These are phyloP conservation scores for Gentiana straminea DNA, from an alignment of 257 asterid species.

Conservation along the genomic window DNA sequence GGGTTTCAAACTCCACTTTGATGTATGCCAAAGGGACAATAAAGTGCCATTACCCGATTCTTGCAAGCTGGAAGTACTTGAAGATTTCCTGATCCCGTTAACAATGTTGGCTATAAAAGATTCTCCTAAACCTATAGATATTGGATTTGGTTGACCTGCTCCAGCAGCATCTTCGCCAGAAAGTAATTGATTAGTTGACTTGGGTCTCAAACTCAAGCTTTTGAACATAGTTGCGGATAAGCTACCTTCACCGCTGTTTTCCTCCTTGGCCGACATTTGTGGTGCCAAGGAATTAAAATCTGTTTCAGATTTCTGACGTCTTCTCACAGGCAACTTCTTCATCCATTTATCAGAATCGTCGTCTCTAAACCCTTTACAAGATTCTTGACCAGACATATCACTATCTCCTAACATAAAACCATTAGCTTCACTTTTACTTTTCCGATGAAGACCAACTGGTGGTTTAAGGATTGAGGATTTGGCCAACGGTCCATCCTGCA, in stretches of 20 bases:
- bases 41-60: slow-evolving; percentile 48
- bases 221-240: slow-evolving; percentile 46
- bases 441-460: slow-evolving; percentile 45
- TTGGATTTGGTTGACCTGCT: slow-evolving; percentile 26
- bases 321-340: slow-evolving; percentile 37
- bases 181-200: slow-evolving; percentile 33
- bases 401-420: slow-evolving; percentile 36
- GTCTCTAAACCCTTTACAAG: slow-evolving; percentile 27
- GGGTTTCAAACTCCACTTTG: slow-evolving; percentile 77
- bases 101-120: slow-evolving; percentile 24
- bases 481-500: slow-evolving; percentile 35
- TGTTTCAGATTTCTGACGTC: slow-evolving; percentile 50
- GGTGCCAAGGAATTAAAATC: slow-evolving; percentile 39
- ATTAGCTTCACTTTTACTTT: slow-evolving; percentile 56
- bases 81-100: slow-evolving; percentile 50
- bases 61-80: slow-evolving; percentile 61
- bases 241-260: slow-evolving; percentile 26
- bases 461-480: slow-evolving; percentile 27
- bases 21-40: slow-evolving; percentile 51
- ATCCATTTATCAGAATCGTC: slow-evolving; percentile 34
- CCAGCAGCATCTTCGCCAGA: slow-evolving; percentile 35
- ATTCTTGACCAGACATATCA: slow-evolving; percentile 19
- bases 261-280: slow-evolving; percentile 64
- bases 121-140: slow-evolving; percentile 40
- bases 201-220: slow-evolving; percentile 69